Evolutionary conservation across 768 basidiomycete genomes (phyloP).

Genomic region (Leccinum imitatum): DNA sequence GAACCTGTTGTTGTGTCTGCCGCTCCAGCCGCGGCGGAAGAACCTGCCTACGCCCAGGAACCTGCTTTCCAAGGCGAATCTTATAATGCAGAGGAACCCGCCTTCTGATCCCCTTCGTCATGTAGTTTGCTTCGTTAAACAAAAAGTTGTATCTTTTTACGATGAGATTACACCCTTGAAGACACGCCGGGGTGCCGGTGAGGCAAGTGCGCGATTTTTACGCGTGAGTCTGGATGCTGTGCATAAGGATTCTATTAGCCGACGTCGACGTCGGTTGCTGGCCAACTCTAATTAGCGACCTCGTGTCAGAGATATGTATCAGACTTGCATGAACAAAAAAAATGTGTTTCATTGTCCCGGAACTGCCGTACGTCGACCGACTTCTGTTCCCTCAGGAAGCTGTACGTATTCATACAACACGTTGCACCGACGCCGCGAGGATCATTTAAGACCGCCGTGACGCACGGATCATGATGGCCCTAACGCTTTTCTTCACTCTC

Average conservation of each 20-base stretch:
- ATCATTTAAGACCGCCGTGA: not conserved
- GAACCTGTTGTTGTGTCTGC: conserved; percentile 57
- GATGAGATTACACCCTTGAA: conserved; percentile 1
- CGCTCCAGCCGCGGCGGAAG: conserved; percentile 53
- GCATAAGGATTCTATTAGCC: no score
- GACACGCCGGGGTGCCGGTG: not conserved
- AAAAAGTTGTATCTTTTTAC: conserved; percentile 15
- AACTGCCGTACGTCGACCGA: not conserved
- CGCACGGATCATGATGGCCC: not conserved
- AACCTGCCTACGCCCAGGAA: conserved; percentile 37
- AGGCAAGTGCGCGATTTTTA: not conserved
- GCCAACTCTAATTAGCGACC: not conserved
- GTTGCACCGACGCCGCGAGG: not conserved
- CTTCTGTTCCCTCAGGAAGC: not conserved
- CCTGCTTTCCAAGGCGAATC: conserved; percentile 44
- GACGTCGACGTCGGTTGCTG: not conserved
- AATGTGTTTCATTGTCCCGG: not conserved
- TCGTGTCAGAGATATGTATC: no score
- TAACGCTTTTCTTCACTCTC: not conserved
- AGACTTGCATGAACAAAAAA: no score
- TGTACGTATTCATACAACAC: conserved; percentile 5
- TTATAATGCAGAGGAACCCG: conserved; percentile 45
- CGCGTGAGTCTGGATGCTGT: no score
- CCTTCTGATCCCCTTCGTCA: conserved; percentile 49
- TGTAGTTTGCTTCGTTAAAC: conserved; percentile 18